A percentile compares a stretch with the other conserved stretches of the same genome.
Conservation (phyloP, 1,284 basidiomycete species). For the Malassezia sp. region DNA sequence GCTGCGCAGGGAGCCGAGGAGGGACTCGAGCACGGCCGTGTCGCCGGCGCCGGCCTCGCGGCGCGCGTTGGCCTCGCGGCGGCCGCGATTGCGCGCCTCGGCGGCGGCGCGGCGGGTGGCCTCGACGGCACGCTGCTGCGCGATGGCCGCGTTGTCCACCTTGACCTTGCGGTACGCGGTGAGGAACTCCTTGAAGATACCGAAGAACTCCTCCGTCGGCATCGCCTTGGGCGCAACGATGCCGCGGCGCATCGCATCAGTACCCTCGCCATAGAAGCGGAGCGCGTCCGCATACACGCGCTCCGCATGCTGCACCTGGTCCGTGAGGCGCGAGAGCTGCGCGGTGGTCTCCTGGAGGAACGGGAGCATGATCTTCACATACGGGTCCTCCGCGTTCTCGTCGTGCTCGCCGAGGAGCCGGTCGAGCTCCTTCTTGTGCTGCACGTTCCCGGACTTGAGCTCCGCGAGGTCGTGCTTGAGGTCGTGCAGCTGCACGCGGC, state of each 20-base stretch:
- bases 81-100: constrained; percentile 39
- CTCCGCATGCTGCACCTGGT: constrained; percentile 43
- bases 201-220: constrained; percentile 46
- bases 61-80: constrained; percentile 34
- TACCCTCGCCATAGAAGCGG: constrained; percentile 44
- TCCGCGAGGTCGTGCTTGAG: constrained; percentile 44
- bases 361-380: constrained; percentile 44
- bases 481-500: constrained; percentile 53
- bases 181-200: constrained; percentile 45
- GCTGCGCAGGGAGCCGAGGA: constrained; percentile 33
- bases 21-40: constrained; percentile 41
- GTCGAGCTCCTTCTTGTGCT: constrained; percentile 43
- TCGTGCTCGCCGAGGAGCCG: constrained; percentile 40
- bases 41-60: constrained; percentile 43
- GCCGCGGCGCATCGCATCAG: constrained; percentile 40
- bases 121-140: constrained; percentile 38
- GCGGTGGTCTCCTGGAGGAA: constrained; percentile 35
- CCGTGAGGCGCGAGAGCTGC: constrained; percentile 32
- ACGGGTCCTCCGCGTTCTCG: constrained; percentile 38
- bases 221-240: constrained; percentile 35
- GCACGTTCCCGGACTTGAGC: constrained; percentile 40
- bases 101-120: constrained; percentile 39
- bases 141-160: constrained; percentile 35
- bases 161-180: constrained; percentile 44
- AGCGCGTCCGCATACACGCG: constrained; percentile 39